Base-by-base conservation (phyloP, 257 asterid species). In the Fraxinus excelsior region DNA sequence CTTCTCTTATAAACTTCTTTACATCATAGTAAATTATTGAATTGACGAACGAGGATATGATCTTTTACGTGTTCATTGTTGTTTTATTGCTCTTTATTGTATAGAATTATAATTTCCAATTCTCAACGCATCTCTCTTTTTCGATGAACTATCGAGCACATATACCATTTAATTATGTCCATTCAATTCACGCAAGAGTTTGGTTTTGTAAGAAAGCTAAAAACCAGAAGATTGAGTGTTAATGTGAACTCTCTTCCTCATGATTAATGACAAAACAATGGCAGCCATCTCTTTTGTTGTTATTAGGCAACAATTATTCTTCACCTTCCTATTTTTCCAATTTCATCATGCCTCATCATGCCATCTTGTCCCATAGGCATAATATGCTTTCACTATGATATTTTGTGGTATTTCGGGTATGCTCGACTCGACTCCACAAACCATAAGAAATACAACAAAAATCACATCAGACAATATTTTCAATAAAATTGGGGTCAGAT, bases 291-390 rank as follows among this genome's bases (percentile, higher is more conserved):
- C 31, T 4, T 79, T 81, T 87, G 91, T 80, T 80, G 74, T 19
- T 82, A 82, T 42, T 70, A 80, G 89, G 86, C 85, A 29, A 34
- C 78, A 46, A 74, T 21, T 0, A 62, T 42, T 32, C 58, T 32
- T 29, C 40, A 69, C 21, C 69, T 5, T 64, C 60, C 38, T 19
- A 53, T 65, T 72, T 71, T 49, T 73, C n/a, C 32, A 73, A 13
- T 25, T 26, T 49, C 29, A 29, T 29, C 53, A 35, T 70, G 34
- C 46, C 40, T 13, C 5, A 71, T 42, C 42, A 71, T 44, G 35
- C 13, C 34, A 71, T 42, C 31, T 23, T 49, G 19, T 67, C n/a
- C 28, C 3, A 66, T 12, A 37, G 6, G 7, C 53, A 11, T 14
- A 44, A 10, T 44, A 11, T 11, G 0, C 13, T 12, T 12, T 44